A percentile compares a stretch with the other conserved stretches of the same genome.
Evolutionary conservation across 140 eudicot species (phyloP).

Genomic region (Anethum foeniculum): DNA sequence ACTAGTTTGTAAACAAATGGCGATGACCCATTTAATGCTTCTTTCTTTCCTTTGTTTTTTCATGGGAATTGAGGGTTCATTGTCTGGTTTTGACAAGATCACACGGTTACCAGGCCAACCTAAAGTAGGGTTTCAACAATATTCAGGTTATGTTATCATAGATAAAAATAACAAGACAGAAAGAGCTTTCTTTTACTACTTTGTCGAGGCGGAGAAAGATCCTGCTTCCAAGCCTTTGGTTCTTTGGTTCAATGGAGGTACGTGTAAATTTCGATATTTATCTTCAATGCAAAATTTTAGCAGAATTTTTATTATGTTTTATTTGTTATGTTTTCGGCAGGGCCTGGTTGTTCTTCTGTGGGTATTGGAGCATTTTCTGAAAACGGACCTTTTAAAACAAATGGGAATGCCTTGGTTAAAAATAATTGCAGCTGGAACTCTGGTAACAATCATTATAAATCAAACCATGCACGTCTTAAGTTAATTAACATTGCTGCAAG

Average conservation of each 20-base stretch:
- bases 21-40: conserved; percentile 1
- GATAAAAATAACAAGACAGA: conserved; percentile 57
- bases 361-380: conserved; percentile 50
- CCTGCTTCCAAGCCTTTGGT: conserved; percentile 82
- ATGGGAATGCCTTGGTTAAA: conserved; percentile 22
- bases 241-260: conserved; percentile 91
- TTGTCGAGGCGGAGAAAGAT: conserved; percentile 76
- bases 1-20: conserved; percentile 4
- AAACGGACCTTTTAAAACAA: conserved; percentile 43
- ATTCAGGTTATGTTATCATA: conserved; percentile 71
- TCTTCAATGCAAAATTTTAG: not conserved
- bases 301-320: not conserved
- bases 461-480: conserved; percentile 13
- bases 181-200: conserved; percentile 68
- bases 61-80: conserved; percentile 13
- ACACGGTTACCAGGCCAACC: conserved; percentile 70
- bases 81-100: conserved; percentile 18
- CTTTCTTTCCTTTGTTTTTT: conserved; percentile 5
- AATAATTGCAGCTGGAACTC: conserved; percentile 44
- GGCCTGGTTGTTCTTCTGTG: conserved; percentile 46
- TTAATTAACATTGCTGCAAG: not conserved
- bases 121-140: conserved; percentile 63
- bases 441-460: conserved; percentile 25
- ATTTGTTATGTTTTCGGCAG: conserved; percentile 13
- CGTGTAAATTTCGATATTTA: not conserved